Evolutionary conservation across 169 alveolate species (phyloP).

Genomic region (Plasmodium billcollinsi): DNA sequence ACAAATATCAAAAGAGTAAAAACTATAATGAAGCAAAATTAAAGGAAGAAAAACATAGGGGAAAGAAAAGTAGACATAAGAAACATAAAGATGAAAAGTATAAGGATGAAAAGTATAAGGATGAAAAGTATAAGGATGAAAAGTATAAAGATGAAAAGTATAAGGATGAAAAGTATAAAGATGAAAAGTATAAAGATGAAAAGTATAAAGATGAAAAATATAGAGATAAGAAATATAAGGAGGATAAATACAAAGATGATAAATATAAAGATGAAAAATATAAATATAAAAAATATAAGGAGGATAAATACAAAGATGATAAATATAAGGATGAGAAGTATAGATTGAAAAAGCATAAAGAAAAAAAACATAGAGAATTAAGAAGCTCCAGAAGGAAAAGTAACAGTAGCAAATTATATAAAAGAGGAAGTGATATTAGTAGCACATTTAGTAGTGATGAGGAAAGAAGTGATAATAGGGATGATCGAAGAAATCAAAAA

Average conservation of each 20-base stretch:
- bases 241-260: not conserved
- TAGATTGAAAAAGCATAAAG: not conserved
- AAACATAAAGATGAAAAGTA: not conserved
- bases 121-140: not conserved
- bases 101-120: not conserved
- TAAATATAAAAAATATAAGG: not conserved
- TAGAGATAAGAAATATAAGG: not conserved
- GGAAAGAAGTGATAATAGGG: conserved; percentile 5
- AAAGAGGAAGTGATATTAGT: not conserved
- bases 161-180: not conserved
- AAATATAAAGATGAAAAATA: not conserved
- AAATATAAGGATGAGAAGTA: not conserved
- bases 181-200: not conserved
- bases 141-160: not conserved
- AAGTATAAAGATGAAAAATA: not conserved
- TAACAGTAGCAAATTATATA: not conserved
- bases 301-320: too few species aligned
- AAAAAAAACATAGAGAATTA: not conserved
- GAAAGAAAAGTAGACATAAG: not conserved
- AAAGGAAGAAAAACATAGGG: too few species aligned
- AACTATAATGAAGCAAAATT: too few species aligned
- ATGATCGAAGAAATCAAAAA: too few species aligned
- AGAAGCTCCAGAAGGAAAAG: not conserved
- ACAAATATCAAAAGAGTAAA: too few species aligned
- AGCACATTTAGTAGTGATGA: not conserved